phyloP scores from a whole-genome alignment of 768 basidiomycete genomes.

The Candolleomyces aberdarensis region DNA sequence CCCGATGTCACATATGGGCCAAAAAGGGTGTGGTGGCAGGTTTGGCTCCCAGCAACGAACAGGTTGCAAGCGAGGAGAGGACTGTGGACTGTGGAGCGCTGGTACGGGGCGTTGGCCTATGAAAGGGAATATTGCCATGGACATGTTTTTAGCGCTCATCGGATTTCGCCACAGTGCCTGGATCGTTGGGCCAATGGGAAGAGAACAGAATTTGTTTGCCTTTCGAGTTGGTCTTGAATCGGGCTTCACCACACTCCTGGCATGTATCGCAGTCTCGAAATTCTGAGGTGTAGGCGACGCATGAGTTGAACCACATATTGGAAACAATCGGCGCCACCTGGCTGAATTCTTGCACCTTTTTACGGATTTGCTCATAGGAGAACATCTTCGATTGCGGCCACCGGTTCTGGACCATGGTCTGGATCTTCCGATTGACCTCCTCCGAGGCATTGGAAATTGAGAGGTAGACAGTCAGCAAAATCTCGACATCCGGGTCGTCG shows the following conservation, averaged over 20 bases:
- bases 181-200: slow-evolving; percentile 39
- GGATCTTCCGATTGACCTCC: neutral
- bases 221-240: slow-evolving; percentile 17
- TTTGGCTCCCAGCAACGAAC: too few species aligned
- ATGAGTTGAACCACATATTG: slow-evolving; percentile 43
- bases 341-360: neutral
- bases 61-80: too few species aligned
- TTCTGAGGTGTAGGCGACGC: slow-evolving; percentile 37
- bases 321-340: neutral
- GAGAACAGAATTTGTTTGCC: slow-evolving; percentile 24
- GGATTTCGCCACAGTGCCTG: slow-evolving; percentile 29
- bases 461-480: too few species aligned
- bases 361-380: neutral
- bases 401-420: neutral
- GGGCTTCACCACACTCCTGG: slow-evolving; percentile 24
- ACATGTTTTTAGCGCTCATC: slow-evolving; percentile 24
- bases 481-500: too few species aligned
- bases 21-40: too few species aligned
- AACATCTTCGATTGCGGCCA: neutral
- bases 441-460: too few species aligned
- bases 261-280: slow-evolving; percentile 27
- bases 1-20: too few species aligned
- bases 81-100: too few species aligned
- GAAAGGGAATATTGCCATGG: too few species aligned
- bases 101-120: too few species aligned